These are phyloP conservation scores for Mucor racemosus DNA, from an alignment of 371 early-diverging fungal species.

Conservation along the genomic window DNA sequence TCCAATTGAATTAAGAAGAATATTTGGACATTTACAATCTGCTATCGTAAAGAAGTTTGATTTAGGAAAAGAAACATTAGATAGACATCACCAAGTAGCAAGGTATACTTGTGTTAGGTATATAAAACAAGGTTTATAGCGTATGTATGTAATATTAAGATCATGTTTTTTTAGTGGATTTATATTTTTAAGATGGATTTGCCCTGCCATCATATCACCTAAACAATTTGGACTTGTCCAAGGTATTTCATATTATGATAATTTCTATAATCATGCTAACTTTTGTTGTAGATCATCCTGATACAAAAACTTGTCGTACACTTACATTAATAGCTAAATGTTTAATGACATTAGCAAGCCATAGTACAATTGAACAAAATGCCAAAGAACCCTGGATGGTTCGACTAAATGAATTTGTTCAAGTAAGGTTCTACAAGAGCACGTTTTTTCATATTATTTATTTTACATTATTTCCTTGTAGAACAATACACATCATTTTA, in stretches of 20 bases:
- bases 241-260: conserved; percentile 29
- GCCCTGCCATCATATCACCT: conserved; percentile 87
- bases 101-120: conserved; percentile 57
- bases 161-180: conserved; percentile 62
- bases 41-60: conserved; percentile 39
- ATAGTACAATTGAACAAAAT: conserved; percentile 72
- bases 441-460: conserved; percentile 12
- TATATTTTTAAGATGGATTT: conserved; percentile 81
- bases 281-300: conserved; percentile 59
- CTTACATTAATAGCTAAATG: conserved; percentile 83
- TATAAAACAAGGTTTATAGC: conserved; percentile 1
- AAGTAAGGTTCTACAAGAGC: conserved; percentile 28
- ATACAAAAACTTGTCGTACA: conserved; percentile 66
- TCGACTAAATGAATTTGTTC: conserved; percentile 65
- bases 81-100: conserved; percentile 37
- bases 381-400: conserved; percentile 83
- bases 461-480: conserved; percentile 14
- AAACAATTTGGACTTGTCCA: conserved; percentile 75
- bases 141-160: neutral
- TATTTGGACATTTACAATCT: conserved; percentile 60
- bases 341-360: conserved; percentile 72
- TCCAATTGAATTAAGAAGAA: conserved; percentile 45
- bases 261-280: neutral
- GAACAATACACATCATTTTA: conserved; percentile 41
- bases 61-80: conserved; percentile 24